phyloP scores from a whole-genome alignment of 2,329 filamentous ascomycete genomes.

The Eurotiales sp. region DNA sequence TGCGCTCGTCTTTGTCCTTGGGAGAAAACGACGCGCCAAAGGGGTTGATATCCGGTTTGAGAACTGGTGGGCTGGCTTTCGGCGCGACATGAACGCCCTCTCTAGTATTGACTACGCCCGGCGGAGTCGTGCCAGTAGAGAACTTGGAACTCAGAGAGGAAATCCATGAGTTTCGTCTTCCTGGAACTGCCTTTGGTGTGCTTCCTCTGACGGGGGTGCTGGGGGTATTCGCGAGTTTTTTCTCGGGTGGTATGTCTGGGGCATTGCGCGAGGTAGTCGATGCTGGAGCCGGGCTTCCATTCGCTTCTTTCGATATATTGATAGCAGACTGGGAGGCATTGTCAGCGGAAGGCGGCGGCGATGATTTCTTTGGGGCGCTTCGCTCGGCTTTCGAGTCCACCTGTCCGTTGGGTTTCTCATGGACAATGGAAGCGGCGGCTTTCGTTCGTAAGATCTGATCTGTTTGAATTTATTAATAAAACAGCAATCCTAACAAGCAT shows the following conservation, averaged over 20 bases:
- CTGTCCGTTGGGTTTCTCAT: conserved; percentile 26
- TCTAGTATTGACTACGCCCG: conserved; percentile 33
- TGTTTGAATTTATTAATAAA: conserved; percentile 16
- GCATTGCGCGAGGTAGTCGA: neutral
- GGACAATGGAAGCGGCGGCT: conserved; percentile 29
- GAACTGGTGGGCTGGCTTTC: conserved; percentile 30
- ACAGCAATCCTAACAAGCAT: conserved; percentile 29
- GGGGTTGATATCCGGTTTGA: conserved; percentile 41
- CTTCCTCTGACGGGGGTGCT: conserved; percentile 33
- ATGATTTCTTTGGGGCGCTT: conserved; percentile 16
- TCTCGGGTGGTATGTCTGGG: conserved; percentile 3
- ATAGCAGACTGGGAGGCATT: neutral
- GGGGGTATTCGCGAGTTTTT: conserved; percentile 22
- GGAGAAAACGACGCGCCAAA: conserved; percentile 42
- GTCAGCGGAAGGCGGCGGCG: conserved; percentile 9
- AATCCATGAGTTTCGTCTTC: conserved; percentile 81
- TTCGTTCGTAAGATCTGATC: conserved; percentile 22
- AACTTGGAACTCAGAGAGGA: conserved; percentile 92
- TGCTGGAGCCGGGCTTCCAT: neutral
- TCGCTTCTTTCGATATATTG: no score
- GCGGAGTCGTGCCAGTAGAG: conserved; percentile 54
- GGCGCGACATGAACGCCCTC: conserved; percentile 23
- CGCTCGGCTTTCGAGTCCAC: conserved; percentile 21
- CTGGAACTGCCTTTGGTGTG: conserved; percentile 20
- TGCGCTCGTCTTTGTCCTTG: conserved; percentile 43